Percentiles rank a stretch among this genome's conserved stretches.
Evolutionary conservation across 768 basidiomycete genomes (phyloP).

Genomic region (Suillus subaureus): DNA sequence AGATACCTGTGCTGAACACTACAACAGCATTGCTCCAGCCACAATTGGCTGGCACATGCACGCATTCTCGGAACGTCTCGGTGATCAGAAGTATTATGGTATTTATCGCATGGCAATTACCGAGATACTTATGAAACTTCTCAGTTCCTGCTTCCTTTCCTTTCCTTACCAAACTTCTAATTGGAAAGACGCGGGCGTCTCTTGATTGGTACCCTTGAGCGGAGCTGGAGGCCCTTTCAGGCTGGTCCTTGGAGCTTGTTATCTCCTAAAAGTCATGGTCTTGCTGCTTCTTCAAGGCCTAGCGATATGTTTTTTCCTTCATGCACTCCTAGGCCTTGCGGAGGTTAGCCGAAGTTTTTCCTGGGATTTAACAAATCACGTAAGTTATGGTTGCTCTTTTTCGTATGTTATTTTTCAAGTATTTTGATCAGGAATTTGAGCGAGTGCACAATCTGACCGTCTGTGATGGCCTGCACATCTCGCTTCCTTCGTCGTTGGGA

Average conservation of each 20-base stretch:
- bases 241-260: constrained; percentile 18
- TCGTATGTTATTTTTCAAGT: neutral
- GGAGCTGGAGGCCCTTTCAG: constrained; percentile 15
- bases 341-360: constrained; percentile 1
- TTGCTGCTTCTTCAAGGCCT: constrained; percentile 11
- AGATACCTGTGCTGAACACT: constrained; percentile 1
- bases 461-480: constrained; percentile 19
- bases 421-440: neutral
- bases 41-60: neutral
- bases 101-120: constrained; percentile 3
- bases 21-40: constrained; percentile 3
- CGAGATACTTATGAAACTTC: constrained; percentile 6
- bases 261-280: constrained; percentile 16
- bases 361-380: constrained; percentile 10
- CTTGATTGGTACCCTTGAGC: constrained; percentile 7
- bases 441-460: constrained; percentile 11
- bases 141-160: constrained; percentile 4
- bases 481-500: constrained; percentile 5
- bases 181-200: constrained; percentile 15
- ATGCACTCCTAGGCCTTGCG: constrained; percentile 1
- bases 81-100: neutral
- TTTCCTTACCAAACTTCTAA: constrained; percentile 10
- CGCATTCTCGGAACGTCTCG: neutral
- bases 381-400: neutral
- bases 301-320: constrained; percentile 1